Evolutionary conservation across 805 yeast genomes (phyloP).

Genomic region (Kurtzmaniella cleridarum): DNA sequence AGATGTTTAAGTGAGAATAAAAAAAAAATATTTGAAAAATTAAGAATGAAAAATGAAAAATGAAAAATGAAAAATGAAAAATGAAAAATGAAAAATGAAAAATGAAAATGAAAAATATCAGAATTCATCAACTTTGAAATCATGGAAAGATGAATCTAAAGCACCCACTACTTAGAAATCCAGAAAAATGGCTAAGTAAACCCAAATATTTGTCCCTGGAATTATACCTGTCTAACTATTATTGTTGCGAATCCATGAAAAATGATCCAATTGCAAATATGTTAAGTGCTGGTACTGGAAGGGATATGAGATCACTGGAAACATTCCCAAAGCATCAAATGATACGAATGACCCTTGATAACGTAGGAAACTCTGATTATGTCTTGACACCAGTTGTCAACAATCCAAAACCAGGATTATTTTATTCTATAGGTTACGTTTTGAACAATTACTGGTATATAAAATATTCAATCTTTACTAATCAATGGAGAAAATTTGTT

Average conservation of each 20-base stretch:
- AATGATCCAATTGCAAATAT: constrained; percentile 25
- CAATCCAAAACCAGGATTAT: not conserved
- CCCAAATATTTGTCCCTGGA: constrained; percentile 16
- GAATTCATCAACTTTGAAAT: too few species aligned
- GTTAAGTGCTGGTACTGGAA: constrained; percentile 8
- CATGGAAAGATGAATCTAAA: constrained; percentile 4
- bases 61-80: too few species aligned
- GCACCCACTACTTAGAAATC: constrained; percentile 29
- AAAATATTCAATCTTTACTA: too few species aligned
- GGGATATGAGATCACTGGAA: constrained; percentile 1
- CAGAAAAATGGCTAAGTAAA: constrained; percentile 20
- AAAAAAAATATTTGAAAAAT: too few species aligned
- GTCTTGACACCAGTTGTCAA: not conserved
- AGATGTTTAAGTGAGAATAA: too few species aligned
- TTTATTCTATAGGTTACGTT: constrained; percentile 1
- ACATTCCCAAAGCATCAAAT: not conserved
- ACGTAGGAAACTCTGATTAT: not conserved
- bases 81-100: too few species aligned
- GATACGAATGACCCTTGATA: constrained; percentile 2
- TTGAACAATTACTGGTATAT: not conserved
- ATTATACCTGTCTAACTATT: constrained; percentile 13
- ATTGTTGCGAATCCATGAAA: constrained; percentile 10
- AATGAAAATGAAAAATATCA: too few species aligned
- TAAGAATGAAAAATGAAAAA: too few species aligned
- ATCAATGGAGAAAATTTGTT: not conserved